phyloP scores from a whole-genome alignment of 1,284 basidiomycete species.

The Rhodofomes roseus region DNA sequence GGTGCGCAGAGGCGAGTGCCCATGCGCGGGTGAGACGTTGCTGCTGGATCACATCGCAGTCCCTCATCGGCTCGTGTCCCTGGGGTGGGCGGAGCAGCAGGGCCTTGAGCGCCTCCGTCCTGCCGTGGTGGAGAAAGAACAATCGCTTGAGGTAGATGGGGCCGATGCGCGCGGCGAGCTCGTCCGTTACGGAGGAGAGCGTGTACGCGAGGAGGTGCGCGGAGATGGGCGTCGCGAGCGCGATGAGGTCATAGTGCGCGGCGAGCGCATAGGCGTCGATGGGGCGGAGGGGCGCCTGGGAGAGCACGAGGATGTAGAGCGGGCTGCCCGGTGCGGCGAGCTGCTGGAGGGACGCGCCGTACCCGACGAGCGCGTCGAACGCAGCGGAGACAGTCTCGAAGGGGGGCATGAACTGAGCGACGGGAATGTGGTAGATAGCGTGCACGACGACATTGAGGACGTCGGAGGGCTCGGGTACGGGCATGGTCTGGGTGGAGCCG shows the following conservation, averaged over 20 bases:
- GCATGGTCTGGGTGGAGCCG: conserved; percentile 20
- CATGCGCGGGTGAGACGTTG: conserved; percentile 29
- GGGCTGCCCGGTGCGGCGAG: conserved; percentile 21
- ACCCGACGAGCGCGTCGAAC: conserved; percentile 24
- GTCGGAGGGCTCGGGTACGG: conserved; percentile 26
- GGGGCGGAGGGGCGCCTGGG: conserved; percentile 27
- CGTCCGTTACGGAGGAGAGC: conserved; percentile 31
- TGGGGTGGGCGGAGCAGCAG: conserved; percentile 32
- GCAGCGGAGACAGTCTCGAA: conserved; percentile 24
- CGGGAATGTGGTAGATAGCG: conserved; percentile 30
- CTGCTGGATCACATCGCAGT: conserved; percentile 27
- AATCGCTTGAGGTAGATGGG: conserved; percentile 38
- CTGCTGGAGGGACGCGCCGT: conserved; percentile 25
- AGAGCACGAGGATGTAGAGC: conserved; percentile 28
- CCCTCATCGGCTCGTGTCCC: conserved; percentile 25
- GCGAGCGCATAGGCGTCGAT: conserved; percentile 36
- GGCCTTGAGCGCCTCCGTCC: conserved; percentile 32
- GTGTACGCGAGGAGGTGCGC: conserved; percentile 32
- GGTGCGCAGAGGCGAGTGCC: conserved; percentile 32
- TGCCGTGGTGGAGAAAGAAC: conserved; percentile 36
- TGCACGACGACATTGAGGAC: conserved; percentile 36
- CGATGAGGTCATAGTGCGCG: conserved; percentile 28
- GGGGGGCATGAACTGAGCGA: conserved; percentile 25
- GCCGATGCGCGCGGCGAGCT: conserved; percentile 31
- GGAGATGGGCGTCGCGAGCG: conserved; percentile 33